Percentiles rank a stretch among this genome's conserved stretches.
Conservation (phyloP, 345 rosid species). For the Microthlaspi erraticum region DNA sequence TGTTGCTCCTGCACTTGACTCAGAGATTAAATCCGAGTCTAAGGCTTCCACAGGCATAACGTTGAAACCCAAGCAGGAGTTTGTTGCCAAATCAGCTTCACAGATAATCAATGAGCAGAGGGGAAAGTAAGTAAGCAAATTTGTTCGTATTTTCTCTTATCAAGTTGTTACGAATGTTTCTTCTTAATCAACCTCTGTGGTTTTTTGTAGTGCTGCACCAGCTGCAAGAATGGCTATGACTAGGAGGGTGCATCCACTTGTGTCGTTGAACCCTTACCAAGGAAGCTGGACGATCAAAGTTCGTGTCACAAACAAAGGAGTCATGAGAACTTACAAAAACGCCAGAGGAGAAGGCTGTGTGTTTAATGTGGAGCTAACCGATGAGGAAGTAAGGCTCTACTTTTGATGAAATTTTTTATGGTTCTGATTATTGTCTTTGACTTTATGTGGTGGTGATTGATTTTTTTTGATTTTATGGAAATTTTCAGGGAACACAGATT, state of each 20-base stretch:
- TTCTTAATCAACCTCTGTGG: background rate
- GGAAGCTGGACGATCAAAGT: conserved; percentile 97
- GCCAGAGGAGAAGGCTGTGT: conserved; percentile 97
- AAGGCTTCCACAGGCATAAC: conserved; percentile 38
- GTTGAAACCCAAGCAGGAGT: conserved; percentile 75
- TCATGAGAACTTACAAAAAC: conserved; percentile 83
- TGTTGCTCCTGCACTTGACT: conserved; percentile 74
- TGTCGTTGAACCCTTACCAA: conserved; percentile 95
- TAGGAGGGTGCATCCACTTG: conserved; percentile 89
- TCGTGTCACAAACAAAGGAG: conserved; percentile 84
- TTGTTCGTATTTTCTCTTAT: conserved; percentile 57
- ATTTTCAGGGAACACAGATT: conserved; percentile 85
- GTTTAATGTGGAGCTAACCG: conserved; percentile 93
- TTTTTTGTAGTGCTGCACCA: conserved; percentile 74
- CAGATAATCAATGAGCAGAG: conserved; percentile 82
- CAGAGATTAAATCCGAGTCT: conserved; percentile 36
- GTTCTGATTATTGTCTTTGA: background rate
- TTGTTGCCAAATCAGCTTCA: conserved; percentile 76
- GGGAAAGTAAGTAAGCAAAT: conserved; percentile 86
- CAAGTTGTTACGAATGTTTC: conserved; percentile 61
- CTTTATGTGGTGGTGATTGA: background rate
- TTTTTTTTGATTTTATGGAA: background rate
- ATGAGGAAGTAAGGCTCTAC: conserved; percentile 77
- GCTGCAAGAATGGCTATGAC: conserved; percentile 87
- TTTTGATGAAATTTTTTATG: background rate